phyloP scores from a whole-genome alignment of 495 filamentous ascomycete genomes.

The Viridothelium virens region DNA sequence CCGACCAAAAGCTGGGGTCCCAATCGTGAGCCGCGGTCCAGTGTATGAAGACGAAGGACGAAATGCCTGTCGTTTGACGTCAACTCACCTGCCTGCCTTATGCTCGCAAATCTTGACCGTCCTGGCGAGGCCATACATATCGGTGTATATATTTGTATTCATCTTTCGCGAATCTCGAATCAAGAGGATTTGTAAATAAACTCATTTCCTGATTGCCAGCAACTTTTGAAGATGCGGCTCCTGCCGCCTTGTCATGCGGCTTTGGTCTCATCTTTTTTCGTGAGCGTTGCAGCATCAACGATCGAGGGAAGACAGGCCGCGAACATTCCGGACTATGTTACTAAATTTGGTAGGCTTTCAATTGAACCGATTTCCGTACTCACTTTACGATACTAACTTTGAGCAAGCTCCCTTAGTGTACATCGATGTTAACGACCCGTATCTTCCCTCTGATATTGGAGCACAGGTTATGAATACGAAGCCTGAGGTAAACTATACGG shows the following conservation, averaged over 20 bases:
- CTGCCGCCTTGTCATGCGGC: neutral
- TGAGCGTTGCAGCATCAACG: neutral
- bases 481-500: constrained; percentile 47
- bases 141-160: no score
- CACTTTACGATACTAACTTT: neutral
- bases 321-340: constrained; percentile 13
- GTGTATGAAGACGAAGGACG: no score
- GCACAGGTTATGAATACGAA: constrained; percentile 47
- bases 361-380: neutral
- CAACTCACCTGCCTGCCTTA: neutral
- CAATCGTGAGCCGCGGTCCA: no score
- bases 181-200: neutral
- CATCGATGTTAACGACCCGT: constrained; percentile 36
- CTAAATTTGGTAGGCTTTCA: constrained; percentile 2
- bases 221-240: neutral
- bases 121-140: neutral
- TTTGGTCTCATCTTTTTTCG: neutral
- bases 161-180: no score
- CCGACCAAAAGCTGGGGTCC: no score
- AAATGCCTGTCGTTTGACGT: neutral
- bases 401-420: constrained; percentile 32
- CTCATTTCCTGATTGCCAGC: neutral
- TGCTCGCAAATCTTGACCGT: neutral
- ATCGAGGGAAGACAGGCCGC: constrained; percentile 1
- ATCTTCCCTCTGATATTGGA: constrained; percentile 50